Base-by-base conservation (phyloP, 2,329 filamentous ascomycete species). In the Epicoccum sorghinum region DNA sequence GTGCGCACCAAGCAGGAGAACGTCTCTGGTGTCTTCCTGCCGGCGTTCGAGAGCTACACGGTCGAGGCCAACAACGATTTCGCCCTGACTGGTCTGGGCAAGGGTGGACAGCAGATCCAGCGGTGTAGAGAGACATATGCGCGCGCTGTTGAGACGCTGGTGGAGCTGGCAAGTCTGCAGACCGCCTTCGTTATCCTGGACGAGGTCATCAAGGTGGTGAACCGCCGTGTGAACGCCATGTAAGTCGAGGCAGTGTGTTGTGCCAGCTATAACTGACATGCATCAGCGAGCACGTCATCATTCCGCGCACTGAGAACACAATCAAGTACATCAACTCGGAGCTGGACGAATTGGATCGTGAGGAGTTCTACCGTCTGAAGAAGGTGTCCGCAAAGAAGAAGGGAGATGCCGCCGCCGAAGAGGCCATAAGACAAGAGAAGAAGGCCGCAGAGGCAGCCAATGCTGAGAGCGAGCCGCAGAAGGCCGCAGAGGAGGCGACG, bases 241-340 rank as follows among this genome's bases (percentile, higher is more conserved):
- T 91, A 79, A 76, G 85, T 80, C 58, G 58, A 24, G 24, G 32
- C n/a, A 36, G 39, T 29, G 45, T 38, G 24, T 24, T 14, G 13
- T 14, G 22, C 25, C 23, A 14, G 6, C 2, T 9, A 22, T 38
- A 30, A 27, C 69, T 73, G 45, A 73, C 58, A 18, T 3, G 27
- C 44, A 25, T 14, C 63, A 89, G 86, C 69, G 90, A 95, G 77
- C 90, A 96, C 75, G 91, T 99, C 66, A 98, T 99, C 66, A 99
- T 99, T 68, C 95, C 95, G 10, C 85, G 95, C 63, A 99, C 95
- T 12, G 95, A 99, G 75, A 99, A 98, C 71, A 99, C 95, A n/a
- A 99, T 99, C 81, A 97, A 96, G 79, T 99, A 98, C 72, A 98
- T 98, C 83, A 98, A 98, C 79, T 96, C 93, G 1, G 95, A 99